These are phyloP conservation scores for Lepiota venenata DNA, from an alignment of 768 basidiomycete species.

Conservation along the genomic window DNA sequence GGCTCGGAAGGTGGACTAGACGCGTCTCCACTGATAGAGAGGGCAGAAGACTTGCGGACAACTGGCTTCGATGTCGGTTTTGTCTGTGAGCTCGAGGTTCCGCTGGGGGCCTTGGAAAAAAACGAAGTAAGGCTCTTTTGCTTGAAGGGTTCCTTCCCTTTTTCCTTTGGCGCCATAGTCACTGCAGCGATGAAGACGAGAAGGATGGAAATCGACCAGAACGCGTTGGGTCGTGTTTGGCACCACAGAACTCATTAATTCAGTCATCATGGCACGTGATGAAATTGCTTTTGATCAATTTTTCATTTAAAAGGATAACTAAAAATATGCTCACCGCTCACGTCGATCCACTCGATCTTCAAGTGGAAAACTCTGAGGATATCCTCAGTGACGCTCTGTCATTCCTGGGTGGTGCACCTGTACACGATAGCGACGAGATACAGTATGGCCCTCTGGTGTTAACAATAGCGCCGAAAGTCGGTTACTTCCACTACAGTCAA, in stretches of 20 bases:
- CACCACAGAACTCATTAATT: background rate
- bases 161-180: constrained; percentile 40
- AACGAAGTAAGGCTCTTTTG: constrained; percentile 76
- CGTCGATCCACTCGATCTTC: background rate
- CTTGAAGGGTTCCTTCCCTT: constrained; percentile 43
- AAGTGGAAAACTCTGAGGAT: constrained; percentile 36
- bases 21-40: constrained; percentile 23
- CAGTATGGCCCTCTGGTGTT: constrained; percentile 52
- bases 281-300: no score
- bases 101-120: constrained; percentile 41
- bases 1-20: constrained; percentile 32
- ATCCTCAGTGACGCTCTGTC: constrained; percentile 50
- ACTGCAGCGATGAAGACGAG: background rate
- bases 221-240: constrained; percentile 8
- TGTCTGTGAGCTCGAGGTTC: constrained; percentile 21
- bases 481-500: constrained; percentile 9
- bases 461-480: constrained; percentile 58
- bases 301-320: no score
- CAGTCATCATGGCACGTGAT: constrained; percentile 4
- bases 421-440: constrained; percentile 41
- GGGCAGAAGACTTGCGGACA: constrained; percentile 10
- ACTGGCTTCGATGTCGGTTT: constrained; percentile 20
- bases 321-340: background rate
- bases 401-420: constrained; percentile 44
- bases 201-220: background rate